Conservation (phyloP, 352 stramenopile species). For the Phytopythium ostracodes region DNA sequence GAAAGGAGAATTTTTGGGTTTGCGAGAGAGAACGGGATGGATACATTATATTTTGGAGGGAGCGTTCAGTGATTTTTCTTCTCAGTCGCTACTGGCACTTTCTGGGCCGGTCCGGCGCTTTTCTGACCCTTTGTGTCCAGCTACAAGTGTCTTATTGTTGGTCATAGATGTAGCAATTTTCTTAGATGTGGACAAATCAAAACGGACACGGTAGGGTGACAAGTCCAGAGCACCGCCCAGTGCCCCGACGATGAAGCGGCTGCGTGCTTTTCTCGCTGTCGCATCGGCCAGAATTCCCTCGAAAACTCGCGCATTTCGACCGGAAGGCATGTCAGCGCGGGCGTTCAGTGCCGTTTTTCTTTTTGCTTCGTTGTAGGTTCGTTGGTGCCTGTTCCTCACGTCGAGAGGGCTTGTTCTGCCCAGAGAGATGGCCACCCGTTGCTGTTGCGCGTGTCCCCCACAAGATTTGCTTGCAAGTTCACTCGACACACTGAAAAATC, state of each 20-base stretch:
- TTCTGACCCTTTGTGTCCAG: neutral
- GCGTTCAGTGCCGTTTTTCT: neutral
- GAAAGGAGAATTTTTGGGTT: neutral
- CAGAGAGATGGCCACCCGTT: neutral
- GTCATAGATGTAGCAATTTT: neutral
- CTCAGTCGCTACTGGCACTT: neutral
- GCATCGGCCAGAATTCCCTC: slow-evolving; percentile 2
- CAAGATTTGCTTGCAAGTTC: too few relatives aligned
- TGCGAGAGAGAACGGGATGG: neutral
- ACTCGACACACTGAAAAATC: neutral
- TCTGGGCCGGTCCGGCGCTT: neutral
- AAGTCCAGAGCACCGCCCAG: neutral
- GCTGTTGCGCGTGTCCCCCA: neutral
- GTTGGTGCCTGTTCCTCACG: neutral
- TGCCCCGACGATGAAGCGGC: neutral
- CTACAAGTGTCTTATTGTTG: neutral
- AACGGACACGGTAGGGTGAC: neutral
- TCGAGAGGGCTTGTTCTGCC: neutral
- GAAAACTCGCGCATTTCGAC: neutral
- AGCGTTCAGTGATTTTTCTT: neutral
- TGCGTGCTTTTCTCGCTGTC: neutral
- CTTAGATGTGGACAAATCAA: neutral
- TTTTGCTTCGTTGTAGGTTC: neutral
- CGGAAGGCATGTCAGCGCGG: neutral
- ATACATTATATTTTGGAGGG: neutral